Base-by-base conservation (phyloP, 768 basidiomycete species). In the Xanthoconium purpureum region DNA sequence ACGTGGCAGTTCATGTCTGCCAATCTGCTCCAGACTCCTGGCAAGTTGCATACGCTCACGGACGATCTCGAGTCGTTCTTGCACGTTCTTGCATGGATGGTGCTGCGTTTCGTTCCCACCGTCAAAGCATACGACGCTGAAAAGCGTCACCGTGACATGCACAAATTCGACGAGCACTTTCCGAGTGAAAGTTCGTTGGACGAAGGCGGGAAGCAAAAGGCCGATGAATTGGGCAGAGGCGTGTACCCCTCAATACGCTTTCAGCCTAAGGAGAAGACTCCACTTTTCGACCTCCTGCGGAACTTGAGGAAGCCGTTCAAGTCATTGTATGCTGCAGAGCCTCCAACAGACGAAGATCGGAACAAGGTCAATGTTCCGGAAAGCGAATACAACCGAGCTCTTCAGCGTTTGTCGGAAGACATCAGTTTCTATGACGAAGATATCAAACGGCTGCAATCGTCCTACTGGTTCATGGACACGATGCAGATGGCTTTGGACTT, bases 11-110 rank as follows among this genome's bases (percentile, higher is more conserved):
- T 50, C 46, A 55, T 52, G 39, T 59, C 58, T 3, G 53, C 54
- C 0, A 45, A 42, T 8, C 49, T 74, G 5, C 60, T 73, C 5
- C 12, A 18, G 30, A 13, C 61, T 14, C 49, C 61, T 12, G 18
- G 11, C 15, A 66, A 66, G 30, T 20, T 40, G 5, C 72, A 72
- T 28, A 46, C 29, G 0, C 52, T 71, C 24, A 51, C 60, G 18
- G 70, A 74, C 32, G 71, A 74, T 40, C 44, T 74, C 6, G 70
- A 74, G 47, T 73, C 73, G 0, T 72, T 74, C 46, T 9, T 64
- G 33, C 58, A 66, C 38, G 52, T 58, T 15, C 35, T 59, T 0
- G 58, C 14, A 18, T 59, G 59, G 52, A 53, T 5, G 20, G 54
- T 18, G 1, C 11, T 53, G 9, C 18, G 44, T 6, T 47, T 32